Evolutionary conservation across 306 rosid species (phyloP).

Genomic region (Dryas octopetala): DNA sequence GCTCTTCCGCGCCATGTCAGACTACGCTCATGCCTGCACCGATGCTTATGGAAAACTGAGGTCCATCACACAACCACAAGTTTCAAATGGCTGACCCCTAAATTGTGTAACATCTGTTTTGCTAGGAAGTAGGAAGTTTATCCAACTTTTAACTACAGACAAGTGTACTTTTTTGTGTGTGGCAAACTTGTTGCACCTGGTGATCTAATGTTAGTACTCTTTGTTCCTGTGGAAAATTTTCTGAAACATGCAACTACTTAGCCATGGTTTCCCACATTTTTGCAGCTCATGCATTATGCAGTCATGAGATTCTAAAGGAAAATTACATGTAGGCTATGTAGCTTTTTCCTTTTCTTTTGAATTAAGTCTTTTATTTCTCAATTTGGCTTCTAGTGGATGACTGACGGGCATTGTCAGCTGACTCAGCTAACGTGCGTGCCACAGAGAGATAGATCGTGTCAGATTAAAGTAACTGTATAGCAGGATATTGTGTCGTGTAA

Average conservation of each 20-base stretch:
- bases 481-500: no score
- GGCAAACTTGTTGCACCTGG: slow-evolving; percentile 29
- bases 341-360: neutral
- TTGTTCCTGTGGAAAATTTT: slow-evolving; percentile 40
- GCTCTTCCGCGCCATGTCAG: slow-evolving; percentile 66
- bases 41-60: slow-evolving; percentile 58
- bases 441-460: no score
- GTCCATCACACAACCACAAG: slow-evolving; percentile 36
- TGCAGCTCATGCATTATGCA: neutral
- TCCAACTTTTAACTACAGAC: slow-evolving; percentile 21
- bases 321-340: neutral
- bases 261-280: no score
- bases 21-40: slow-evolving; percentile 52
- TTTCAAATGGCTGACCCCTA: slow-evolving; percentile 31
- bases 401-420: neutral
- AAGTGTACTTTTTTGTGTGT: slow-evolving; percentile 12
- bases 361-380: neutral
- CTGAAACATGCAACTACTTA: slow-evolving; percentile 10
- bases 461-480: no score
- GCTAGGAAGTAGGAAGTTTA: slow-evolving; percentile 13
- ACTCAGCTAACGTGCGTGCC: neutral
- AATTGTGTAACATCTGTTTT: slow-evolving; percentile 17
- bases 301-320: neutral
- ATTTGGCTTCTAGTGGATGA: neutral
- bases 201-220: slow-evolving; percentile 26